Evolutionary conservation across 23 red algal species (phyloP), one percentile per base, ranked within the genome.

Genomic region (Agarophyton chilense): DNA sequence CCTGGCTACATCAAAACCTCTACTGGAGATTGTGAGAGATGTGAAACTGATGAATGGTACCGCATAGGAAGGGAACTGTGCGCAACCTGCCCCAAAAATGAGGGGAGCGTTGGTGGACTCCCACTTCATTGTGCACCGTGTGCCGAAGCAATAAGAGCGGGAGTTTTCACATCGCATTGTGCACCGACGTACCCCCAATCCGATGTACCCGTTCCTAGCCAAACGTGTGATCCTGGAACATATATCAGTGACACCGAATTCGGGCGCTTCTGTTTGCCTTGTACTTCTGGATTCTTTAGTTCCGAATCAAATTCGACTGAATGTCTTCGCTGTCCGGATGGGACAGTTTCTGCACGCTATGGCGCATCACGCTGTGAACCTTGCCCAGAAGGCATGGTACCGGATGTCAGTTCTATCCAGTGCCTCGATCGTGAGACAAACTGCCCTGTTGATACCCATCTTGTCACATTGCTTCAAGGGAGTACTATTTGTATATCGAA

Each of bases 31-130:
- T 74, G 68, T 25, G 68, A 46, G 47, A 3, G 40, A 21, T 74
- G 68, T 16, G 43, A 74, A 29, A 29, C 18, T 25, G 68, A 74
- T 18, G 40, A 74, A 39, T 46, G 68, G 43, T 74, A 74, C 21
- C 39, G 47, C 21, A 12, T 74, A 14, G 41, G 25, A 47, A 4
- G 1, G 38, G 39, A 74, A 74, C 38, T 14, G 10, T 74, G 68
- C 21, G 68, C 47, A 13, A 18, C 68, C n/a, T 74, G 68, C 14
- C 12, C 7, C 9, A 26, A 14, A 5, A 26, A 1, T 49, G 40
- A 74, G 7, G 68, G 68, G 3, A 74, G 68, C 29, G 41, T 74
- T 0, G 68, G 68, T 49, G 68, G 68, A 18, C 68, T 74, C 25
- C 68, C 68, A 11, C 43, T 74, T 12, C 6, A 46, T 17, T 74